Conservation (phyloP, 164 flowering plant species). For the Brasenia schreberi region DNA sequence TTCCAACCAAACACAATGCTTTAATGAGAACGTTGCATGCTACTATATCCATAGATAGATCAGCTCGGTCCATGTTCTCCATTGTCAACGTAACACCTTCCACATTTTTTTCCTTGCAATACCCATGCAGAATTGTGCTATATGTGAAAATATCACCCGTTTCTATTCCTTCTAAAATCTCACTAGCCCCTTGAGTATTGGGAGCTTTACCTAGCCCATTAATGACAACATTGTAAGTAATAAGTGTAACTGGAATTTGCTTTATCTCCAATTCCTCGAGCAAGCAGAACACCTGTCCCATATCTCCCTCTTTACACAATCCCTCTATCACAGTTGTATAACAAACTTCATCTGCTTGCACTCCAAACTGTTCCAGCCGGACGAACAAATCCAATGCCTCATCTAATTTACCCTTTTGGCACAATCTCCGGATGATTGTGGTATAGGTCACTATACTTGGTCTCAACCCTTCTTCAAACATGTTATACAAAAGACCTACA, state of each 20-base stretch:
- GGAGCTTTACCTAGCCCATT: slow-evolving; percentile 63
- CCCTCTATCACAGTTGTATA: slow-evolving; percentile 65
- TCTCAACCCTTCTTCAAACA: slow-evolving; percentile 33
- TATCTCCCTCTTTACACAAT: slow-evolving; percentile 37
- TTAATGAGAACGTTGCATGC: slow-evolving; percentile 62
- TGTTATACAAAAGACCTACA: slow-evolving; percentile 47
- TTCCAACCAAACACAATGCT: slow-evolving; percentile 62
- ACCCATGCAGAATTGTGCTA: slow-evolving; percentile 55
- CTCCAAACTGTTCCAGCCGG: slow-evolving; percentile 32
- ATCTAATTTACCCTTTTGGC: slow-evolving; percentile 56
- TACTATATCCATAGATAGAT: slow-evolving; percentile 37
- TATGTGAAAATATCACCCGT: slow-evolving; percentile 42
- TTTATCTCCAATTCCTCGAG: slow-evolving; percentile 58
- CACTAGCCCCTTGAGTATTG: slow-evolving; percentile 48
- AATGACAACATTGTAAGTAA: slow-evolving; percentile 61
- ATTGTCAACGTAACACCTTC: slow-evolving; percentile 36
- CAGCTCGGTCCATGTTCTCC: slow-evolving; percentile 43
- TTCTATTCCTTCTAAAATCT: slow-evolving; percentile 29
- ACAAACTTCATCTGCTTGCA: slow-evolving; percentile 48
- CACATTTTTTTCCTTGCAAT: slow-evolving; percentile 31
- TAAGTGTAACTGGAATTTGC: slow-evolving; percentile 32
- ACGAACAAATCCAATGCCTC: slow-evolving; percentile 44
- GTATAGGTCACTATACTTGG: slow-evolving; percentile 69
- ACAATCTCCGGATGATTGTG: slow-evolving; percentile 45
- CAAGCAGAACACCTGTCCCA: slow-evolving; percentile 37